phyloP scores from a whole-genome alignment of 768 basidiomycete genomes.

The Suillus ampliporus region DNA sequence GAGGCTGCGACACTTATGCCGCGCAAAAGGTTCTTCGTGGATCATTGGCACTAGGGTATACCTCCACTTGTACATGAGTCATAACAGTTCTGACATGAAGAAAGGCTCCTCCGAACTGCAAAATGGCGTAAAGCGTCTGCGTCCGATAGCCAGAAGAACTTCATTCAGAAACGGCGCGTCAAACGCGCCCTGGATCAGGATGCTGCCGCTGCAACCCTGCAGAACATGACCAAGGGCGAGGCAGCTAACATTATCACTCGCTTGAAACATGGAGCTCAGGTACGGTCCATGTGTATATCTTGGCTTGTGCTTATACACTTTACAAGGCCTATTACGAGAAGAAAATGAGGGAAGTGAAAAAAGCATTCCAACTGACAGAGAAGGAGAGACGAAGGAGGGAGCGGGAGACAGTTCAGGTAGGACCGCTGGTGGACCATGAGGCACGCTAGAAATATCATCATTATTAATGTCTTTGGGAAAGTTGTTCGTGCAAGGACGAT shows the following conservation, averaged over 20 bases:
- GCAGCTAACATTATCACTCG: slow-evolving; percentile 82
- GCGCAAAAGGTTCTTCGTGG: slow-evolving; percentile 59
- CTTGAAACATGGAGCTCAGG: slow-evolving; percentile 77
- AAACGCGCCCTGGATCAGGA: slow-evolving; percentile 30
- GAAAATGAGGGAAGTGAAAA: slow-evolving; percentile 48
- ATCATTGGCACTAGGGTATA: slow-evolving; percentile 55
- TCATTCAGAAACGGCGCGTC: slow-evolving; percentile 60
- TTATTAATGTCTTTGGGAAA: neutral
- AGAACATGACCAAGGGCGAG: slow-evolving; percentile 72
- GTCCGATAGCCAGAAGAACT: slow-evolving; percentile 60
- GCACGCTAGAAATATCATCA: slow-evolving; percentile 2
- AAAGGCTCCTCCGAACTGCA: slow-evolving; percentile 66
- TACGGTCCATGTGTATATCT: slow-evolving; percentile 30
- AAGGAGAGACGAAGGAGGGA: slow-evolving; percentile 59
- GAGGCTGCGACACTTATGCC: slow-evolving; percentile 74
- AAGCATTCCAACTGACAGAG: slow-evolving; percentile 35
- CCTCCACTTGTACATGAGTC: slow-evolving; percentile 14
- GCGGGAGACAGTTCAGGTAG: slow-evolving; percentile 65
- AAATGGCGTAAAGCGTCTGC: slow-evolving; percentile 70
- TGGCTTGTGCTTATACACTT: slow-evolving; percentile 7
- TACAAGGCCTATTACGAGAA: slow-evolving; percentile 61
- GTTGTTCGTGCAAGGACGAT: slow-evolving; percentile 34
- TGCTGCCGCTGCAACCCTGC: slow-evolving; percentile 35
- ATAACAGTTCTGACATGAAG: slow-evolving; percentile 11
- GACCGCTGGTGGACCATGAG: slow-evolving; percentile 45